These are phyloP conservation scores for Hydnum rufescens DNA, from an alignment of 768 basidiomycete genomes.

Conservation along the genomic window DNA sequence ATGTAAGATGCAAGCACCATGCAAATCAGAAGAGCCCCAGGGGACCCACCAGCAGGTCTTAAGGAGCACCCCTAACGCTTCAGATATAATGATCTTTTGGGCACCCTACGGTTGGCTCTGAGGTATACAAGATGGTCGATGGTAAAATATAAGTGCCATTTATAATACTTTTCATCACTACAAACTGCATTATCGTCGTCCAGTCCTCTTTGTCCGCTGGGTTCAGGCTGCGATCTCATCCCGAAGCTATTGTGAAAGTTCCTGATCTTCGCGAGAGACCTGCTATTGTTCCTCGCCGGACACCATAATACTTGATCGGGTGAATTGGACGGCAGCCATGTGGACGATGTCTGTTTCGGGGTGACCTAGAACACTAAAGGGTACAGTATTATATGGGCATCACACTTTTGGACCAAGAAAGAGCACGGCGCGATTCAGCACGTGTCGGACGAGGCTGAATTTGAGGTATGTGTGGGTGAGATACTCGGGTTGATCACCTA, in stretches of 20 bases:
- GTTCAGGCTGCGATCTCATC: background rate
- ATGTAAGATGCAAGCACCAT: no score
- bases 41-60: no score
- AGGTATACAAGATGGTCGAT: no score
- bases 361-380: slow-evolving; percentile 28
- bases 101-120: no score
- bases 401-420: slow-evolving; percentile 27
- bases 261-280: background rate
- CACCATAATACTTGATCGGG: slow-evolving; percentile 63
- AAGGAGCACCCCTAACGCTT: no score
- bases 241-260: background rate
- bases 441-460: slow-evolving; percentile 60
- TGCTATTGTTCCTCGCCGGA: slow-evolving; percentile 17
- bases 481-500: slow-evolving; percentile 62
- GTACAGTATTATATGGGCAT: background rate
- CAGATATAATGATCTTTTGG: no score
- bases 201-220: background rate
- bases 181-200: background rate
- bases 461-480: slow-evolving; percentile 61
- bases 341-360: slow-evolving; percentile 35
- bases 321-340: slow-evolving; percentile 69
- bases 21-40: no score
- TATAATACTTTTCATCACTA: background rate
- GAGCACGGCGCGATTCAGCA: slow-evolving; percentile 50
- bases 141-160: no score